Evolutionary conservation across 139 green algal species (phyloP), one percentile per base, ranked within the genome.

Genomic region (Nannochloris sp.): DNA sequence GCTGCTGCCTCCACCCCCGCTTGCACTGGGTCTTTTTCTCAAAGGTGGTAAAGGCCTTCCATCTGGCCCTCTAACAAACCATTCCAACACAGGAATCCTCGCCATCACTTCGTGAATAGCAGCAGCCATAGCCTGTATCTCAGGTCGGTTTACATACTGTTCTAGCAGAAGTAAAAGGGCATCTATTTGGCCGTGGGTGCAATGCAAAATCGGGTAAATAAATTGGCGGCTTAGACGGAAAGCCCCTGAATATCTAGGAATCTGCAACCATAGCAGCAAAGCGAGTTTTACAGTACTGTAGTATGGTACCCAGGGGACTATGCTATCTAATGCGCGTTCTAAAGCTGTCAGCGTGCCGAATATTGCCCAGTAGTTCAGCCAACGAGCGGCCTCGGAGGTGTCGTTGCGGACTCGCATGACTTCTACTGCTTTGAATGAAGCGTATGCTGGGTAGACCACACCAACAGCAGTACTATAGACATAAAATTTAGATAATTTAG

Each of bases 261-360:
- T 33, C 39, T 87, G 80, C 24, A 87, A 65, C 80, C 80, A 87
- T 27, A 87, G 23, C 44, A 87, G 66, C 23, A 82, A 70, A 7
- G 64, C 71, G 55, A 86, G 63, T 65, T 87, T 87, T 7, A 68
- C 10, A 12, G 78, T 57, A 24, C 72, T 60, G 61, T 87, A 87
- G 56, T 80, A 87, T 1, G 79, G 80, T 14, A 84, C 58, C 65
- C 62, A 74, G 56, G 23, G 31, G 4, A 37, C 31, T 8, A 65
- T 27, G 39, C 13, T n/a, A 39, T 23, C 30, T 23, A 27, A 42
- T n/a, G 14, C 6, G 12, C 37, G 54, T 46, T 78, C 71, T 6
- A 46, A 35, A 9, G 53, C 57, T 2, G 33, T 73, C 15, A 73
- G 29, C 9, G 55, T 38, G 12, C 63, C 58, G 12, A 56, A 70